phyloP scores from a whole-genome alignment of 768 basidiomycete genomes.

The Russula brevipes region DNA sequence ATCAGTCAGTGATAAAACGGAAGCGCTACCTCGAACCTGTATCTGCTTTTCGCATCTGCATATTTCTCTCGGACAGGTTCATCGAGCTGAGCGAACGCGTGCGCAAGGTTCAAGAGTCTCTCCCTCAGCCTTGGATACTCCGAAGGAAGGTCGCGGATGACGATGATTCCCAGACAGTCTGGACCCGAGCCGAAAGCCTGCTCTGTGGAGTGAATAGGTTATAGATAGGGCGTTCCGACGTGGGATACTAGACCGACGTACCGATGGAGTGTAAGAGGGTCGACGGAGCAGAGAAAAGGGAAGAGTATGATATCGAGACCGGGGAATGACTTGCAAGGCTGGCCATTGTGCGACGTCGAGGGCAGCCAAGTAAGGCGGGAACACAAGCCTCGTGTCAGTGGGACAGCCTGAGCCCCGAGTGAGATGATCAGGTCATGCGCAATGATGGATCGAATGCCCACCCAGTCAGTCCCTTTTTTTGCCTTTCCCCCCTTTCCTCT shows the following conservation, averaged over 20 bases:
- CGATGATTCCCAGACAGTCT: slow-evolving; percentile 70
- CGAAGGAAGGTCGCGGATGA: slow-evolving; percentile 75
- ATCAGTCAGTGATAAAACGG: slow-evolving; percentile 4
- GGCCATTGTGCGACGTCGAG: slow-evolving; percentile 14
- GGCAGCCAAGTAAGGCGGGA: background rate
- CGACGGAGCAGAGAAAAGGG: slow-evolving; percentile 48
- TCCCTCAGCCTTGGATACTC: slow-evolving; percentile 60
- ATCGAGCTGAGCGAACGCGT: slow-evolving; percentile 69
- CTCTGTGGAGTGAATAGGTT: slow-evolving; percentile 39
- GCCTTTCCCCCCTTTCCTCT: slow-evolving; percentile 43
- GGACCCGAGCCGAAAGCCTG: slow-evolving; percentile 80
- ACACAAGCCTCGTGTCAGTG: slow-evolving; percentile 11
- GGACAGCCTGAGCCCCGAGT: background rate
- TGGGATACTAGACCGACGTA: slow-evolving; percentile 26
- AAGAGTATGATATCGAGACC: slow-evolving; percentile 58
- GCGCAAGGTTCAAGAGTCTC: slow-evolving; percentile 66
- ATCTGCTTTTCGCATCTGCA: slow-evolving; percentile 63
- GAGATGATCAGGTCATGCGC: slow-evolving; percentile 5
- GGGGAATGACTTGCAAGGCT: slow-evolving; percentile 32
- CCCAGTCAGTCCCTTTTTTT: slow-evolving; percentile 24
- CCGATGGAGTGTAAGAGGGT: slow-evolving; percentile 60
- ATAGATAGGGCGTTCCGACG: background rate
- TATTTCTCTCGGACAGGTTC: slow-evolving; percentile 66
- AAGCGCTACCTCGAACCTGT: slow-evolving; percentile 48
- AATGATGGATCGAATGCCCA: slow-evolving; percentile 22